Evolutionary conservation across 1,139 yeast genomes (phyloP), one percentile per base, ranked within the genome.

Genomic region (Taiozyma sp.): DNA sequence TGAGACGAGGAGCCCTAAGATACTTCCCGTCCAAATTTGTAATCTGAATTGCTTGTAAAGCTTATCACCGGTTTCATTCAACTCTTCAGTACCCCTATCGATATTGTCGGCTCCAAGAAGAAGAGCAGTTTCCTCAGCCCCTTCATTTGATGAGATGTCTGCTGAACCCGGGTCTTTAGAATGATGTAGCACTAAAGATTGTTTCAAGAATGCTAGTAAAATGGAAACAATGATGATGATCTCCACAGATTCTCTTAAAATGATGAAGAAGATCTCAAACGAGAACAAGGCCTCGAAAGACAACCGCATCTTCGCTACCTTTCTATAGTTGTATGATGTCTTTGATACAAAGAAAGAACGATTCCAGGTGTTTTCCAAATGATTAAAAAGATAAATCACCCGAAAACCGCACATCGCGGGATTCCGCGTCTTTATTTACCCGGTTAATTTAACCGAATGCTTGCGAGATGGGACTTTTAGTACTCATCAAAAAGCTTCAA

Each of bases 221-320:
- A 92, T 96, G 4, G 98, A 89, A 52, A 92, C 87, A 56, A 92
- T 91, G 55, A 92, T 82, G 47, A 91, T 80, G 48, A 97, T 96
- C 73, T 92, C 98, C 57, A 92, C 75, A 2, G 96, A 76, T 72
- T 92, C 98, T 72, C 98, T 82, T 63, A 92, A 80, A 54, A 90
- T 90, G 62, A 92, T 86, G 73, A 92, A 91, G 73, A 91, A 92
- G 48, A 81, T 70, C 57, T 72, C 74, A 46, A 73, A 70, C 2
- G 77, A 73, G 57, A 73, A 73, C 41, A 68, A 55, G 27, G 68
- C 60, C 42, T 67, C 71, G 44, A 70, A 60, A 8, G 46, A 36
- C 8, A 46, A 19, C 3, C 27, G 9, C 51, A 51, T 50, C 13
- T 19, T 19, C 19, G 19, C 19, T 19, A 19, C 19, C 19, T 32